Evolutionary conservation across 2,329 filamentous ascomycete species (phyloP), one percentile per base, ranked within the genome.

Genomic region (Fusarium foetens): DNA sequence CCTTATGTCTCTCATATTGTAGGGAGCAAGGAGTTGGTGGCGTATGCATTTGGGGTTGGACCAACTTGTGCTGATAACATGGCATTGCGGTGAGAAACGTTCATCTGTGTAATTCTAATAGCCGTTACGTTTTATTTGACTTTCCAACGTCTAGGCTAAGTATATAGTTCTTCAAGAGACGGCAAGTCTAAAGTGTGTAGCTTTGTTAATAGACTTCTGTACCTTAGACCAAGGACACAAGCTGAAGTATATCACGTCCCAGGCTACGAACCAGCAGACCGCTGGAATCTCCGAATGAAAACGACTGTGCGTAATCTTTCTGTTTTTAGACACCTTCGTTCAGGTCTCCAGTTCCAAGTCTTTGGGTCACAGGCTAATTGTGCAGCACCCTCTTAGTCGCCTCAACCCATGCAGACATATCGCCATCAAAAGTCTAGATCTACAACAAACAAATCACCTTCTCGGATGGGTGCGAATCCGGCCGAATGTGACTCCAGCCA

Each of bases 1-100:
- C 25, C 10, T 23, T 17, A 27, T 48, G 29, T 41, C 27, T 48
- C 33, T 31, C 21, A 29, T 38, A 6, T 19, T 25, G 25, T n/a
- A 42, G 33, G 27, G 23, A 27, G 27, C 49, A 27, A 46, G 16
- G 9, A 31, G 51, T 64, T 69, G 58, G 58, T 68, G 66, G 66
- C 66, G 41, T 64, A n/a, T 25, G 14, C 19, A 25, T 21, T 62
- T 46, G 49, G 3, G 48, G 27, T 17, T 41, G 25, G 63, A 25
- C n/a, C 19, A 48, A n/a, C 31, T 42, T 19, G 14, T 33, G 35
- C n/a, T 13, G 36, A 39, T 38, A 17, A n/a, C 25, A 62, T 12
- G 29, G 41, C 17, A 39, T 52, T 33, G 29, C 41, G 46, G 54
- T 9, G 27, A 38, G 42, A 36, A 53, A 16, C 46, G 25, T n/a